Base-by-base conservation (phyloP, 2,329 filamentous ascomycete species). In the Falciphora oryzae region DNA sequence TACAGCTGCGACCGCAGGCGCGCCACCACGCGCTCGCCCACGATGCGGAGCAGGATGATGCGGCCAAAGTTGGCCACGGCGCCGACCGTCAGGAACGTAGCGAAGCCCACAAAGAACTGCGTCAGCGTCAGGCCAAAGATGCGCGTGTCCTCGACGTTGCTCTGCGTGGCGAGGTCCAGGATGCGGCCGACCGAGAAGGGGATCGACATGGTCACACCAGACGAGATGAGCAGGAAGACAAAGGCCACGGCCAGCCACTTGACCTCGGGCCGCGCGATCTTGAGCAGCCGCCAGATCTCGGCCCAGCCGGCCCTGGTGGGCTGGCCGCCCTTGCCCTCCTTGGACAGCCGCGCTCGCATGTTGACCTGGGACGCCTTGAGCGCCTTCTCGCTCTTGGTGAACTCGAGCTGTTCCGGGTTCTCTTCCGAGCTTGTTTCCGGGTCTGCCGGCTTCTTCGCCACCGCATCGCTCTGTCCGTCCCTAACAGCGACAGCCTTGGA, bases 121-220 rank as follows among this genome's bases (percentile, higher is more conserved):
- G 86, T 88, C 73, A 96, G 81, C 58, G 89, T 90, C 66, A 98
- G 78, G 27, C 95, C 95, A 73, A 98, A 95, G 16, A 98, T 81
- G 64, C 86, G 85, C 50, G 83, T 81, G 27, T 86, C 89, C 63
- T 90, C 87, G 27, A 82, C 80, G 11, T 85, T 80, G 57, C 85
- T 83, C 71, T 93, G 90, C 13, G 93, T 96, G 11, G 94, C 92
- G 63, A 95, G 86, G 77, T 99, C 95, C 75, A 99, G 81, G 67
- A 99, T 96, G 74, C 93, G 94, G 65, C 95, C 95, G 69, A 99
- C 96, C 0, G 93, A 96, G 74, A 97, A 97, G 1, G 95, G 95
- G 66, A 99, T 91, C 2, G 92, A 93, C 90, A 99, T 96, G 65
- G 93, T 96, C 70, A 99, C 93, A 63, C 88, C 85, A 4, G 94